phyloP scores from a whole-genome alignment of 164 flowering plant species.

The Magnolia officinalis region DNA sequence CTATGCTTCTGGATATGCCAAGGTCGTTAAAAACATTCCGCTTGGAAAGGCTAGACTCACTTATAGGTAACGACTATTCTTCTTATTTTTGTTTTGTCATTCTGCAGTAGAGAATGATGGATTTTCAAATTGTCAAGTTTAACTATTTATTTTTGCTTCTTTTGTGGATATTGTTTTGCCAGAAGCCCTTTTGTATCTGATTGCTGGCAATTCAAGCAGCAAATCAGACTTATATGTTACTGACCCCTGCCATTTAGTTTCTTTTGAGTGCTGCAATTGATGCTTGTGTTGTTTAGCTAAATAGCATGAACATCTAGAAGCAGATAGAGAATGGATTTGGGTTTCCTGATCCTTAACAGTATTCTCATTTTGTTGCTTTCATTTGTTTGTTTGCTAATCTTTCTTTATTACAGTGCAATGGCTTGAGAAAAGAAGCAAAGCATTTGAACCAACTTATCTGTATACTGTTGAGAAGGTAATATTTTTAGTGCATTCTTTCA shows the following conservation, averaged over 20 bases:
- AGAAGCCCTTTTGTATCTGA: background rate
- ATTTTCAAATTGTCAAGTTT: background rate
- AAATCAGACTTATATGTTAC: background rate
- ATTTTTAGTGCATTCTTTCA: background rate
- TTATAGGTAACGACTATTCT: constrained; percentile 45
- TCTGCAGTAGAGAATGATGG: too few species aligned
- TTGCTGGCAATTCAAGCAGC: background rate
- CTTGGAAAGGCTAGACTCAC: constrained; percentile 53
- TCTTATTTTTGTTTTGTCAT: background rate
- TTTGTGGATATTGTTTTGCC: background rate
- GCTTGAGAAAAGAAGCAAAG: constrained; percentile 71
- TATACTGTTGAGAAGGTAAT: constrained; percentile 88
- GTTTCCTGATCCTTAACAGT: background rate
- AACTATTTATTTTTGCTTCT: background rate
- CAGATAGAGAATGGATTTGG: background rate
- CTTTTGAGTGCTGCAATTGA: background rate
- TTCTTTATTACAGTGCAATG: constrained; percentile 59
- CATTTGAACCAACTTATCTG: constrained; percentile 87
- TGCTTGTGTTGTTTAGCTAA: background rate
- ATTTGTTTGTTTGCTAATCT: background rate
- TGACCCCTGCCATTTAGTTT: background rate
- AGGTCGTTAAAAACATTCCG: constrained; percentile 59
- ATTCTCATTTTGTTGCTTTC: background rate
- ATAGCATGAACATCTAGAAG: background rate
- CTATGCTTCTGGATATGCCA: constrained; percentile 58